A percentile compares a stretch with the other conserved stretches of the same genome.
Evolutionary conservation across 2,329 filamentous ascomycete species (phyloP).

Genomic region (Blastomyces parvus): DNA sequence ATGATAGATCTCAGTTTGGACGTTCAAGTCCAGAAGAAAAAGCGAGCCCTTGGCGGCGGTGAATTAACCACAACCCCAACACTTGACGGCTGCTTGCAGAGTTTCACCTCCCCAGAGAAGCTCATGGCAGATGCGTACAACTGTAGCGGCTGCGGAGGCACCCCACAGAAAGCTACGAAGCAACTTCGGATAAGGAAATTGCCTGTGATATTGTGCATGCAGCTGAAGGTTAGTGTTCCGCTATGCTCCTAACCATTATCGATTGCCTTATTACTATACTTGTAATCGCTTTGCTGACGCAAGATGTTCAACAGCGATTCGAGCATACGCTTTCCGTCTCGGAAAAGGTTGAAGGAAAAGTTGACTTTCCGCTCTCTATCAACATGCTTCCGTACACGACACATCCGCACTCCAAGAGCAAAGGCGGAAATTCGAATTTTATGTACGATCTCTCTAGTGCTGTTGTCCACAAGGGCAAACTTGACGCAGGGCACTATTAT

Average conservation of each 20-base stretch:
- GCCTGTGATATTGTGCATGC: conserved; percentile 82
- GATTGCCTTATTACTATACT: not conserved
- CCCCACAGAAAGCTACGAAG: conserved; percentile 66
- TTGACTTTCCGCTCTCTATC: conserved; percentile 75
- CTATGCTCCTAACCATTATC: not conserved
- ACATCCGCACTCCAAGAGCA: conserved; percentile 36
- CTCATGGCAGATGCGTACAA: conserved; percentile 67
- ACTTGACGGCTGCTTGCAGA: conserved; percentile 67
- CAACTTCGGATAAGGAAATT: conserved; percentile 75
- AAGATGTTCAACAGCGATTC: conserved; percentile 45
- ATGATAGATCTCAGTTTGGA: conserved; percentile 87
- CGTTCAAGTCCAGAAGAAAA: conserved; percentile 65
- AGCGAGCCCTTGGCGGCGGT: conserved; percentile 31
- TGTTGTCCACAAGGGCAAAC: conserved; percentile 85
- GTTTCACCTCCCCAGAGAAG: conserved; percentile 79
- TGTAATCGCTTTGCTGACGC: conserved; percentile 2
- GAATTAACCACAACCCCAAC: conserved; percentile 33
- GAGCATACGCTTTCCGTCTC: conserved; percentile 67
- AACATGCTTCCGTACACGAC: conserved; percentile 89
- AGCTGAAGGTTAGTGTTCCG: conserved; percentile 62
- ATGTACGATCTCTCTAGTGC: conserved; percentile 83
- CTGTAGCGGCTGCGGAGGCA: conserved; percentile 68
- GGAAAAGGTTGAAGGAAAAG: conserved; percentile 77
- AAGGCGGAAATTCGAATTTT: conserved; percentile 43
- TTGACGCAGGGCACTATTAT: conserved; percentile 86